Base-by-base conservation (phyloP, 192 early-diverging fungal genomes). In the Coemansia pectinata region DNA sequence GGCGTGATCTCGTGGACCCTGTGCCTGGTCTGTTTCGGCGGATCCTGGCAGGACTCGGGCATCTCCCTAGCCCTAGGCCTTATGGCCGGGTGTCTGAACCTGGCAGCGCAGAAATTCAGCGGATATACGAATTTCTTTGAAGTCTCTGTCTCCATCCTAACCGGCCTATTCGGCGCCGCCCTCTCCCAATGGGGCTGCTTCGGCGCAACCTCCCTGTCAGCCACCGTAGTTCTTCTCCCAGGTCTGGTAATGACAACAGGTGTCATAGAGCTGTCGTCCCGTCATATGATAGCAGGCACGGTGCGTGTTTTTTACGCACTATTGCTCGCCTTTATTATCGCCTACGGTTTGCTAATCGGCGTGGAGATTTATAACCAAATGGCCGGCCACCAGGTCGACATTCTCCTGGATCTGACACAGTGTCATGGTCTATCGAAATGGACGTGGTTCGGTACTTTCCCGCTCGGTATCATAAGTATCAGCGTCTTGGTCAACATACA, bases 261-360 rank as follows among this genome's bases (percentile, higher is more conserved):
- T 21, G 90, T 97, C 63, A 94, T 94, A 77, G 95, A 97, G 72
- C 66, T 97, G 47, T 86, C 91, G 0, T 91, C 93, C 12, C 86
- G 92, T n/a, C 95, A 97, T 65, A 87, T 96, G 76, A 84, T 96
- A 40, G 90, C 91, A n/a, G 95, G 95, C 21, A 89, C 90, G 0
- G 91, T 97, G 5, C 86, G 92, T n/a, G 73, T 95, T 62, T 88
- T 94, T 57, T 87, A 91, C 67, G 89, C 93, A 0, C 78, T 96
- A 4, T 86, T 96, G 66, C 88, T 90, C 25, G 92, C 93, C 1
- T 84, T 93, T 59, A 86, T 92, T 52, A 81, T 92, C 8, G 92
- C 87, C 14, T 93, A 87, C 60, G 93, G 92, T 25, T 65, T 92
- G 21, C 73, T 83, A 1, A 86, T 92, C 47, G 90, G 90, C 2